Base-by-base conservation (phyloP, 2,329 filamentous ascomycete genomes). In the Pseudocercospora eumusae region DNA sequence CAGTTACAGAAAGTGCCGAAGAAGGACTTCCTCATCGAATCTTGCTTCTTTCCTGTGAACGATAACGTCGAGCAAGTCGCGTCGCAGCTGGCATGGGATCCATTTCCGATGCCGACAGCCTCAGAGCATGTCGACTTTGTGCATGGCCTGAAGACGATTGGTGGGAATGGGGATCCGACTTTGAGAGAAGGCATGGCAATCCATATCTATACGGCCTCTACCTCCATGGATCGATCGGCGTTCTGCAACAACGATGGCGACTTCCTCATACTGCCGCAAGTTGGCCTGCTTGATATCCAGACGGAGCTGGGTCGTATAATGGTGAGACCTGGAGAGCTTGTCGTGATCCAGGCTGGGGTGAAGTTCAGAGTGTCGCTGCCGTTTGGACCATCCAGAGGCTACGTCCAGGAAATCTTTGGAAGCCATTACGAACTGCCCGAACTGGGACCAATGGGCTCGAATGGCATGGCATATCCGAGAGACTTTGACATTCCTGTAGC, bases 171-270 rank as follows among this genome's bases (percentile, higher is more conserved):
- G 11, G 68, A 70, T 57, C 56, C 66, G 3, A 60, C 62, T 1
- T 52, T 65, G 13, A 57, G 61, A 40, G 60, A 65, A 52, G 68
- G 68, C 4, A 33, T 70, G 3, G 68, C 66, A 2, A 42, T 69
- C 2, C 68, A 69, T 53, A 33, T 70, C 10, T 70, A 69, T 47
- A 42, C 60, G 5, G 60, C 60, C n/a, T 69, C 67, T 20, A 55
- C 54, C 1, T 68, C 66, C 1, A 70, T 70, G 68, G 42, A 60
- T 3, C 50, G 59, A 21, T 57, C 63, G 52, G 90, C 90, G 0
- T 93, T 92, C 73, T 95, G 92, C 80, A 92, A 88, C 2, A 88
- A 90, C 0, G 87, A 89, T 60, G 87, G 87, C n/a, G 86, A 89
- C 70, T 83, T 86, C 65, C 76, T 89, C 55, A 85, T 89, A 40